These are phyloP conservation scores for Bassia scoparia DNA, from an alignment of 148 eudicot genomes.

Conservation along the genomic window DNA sequence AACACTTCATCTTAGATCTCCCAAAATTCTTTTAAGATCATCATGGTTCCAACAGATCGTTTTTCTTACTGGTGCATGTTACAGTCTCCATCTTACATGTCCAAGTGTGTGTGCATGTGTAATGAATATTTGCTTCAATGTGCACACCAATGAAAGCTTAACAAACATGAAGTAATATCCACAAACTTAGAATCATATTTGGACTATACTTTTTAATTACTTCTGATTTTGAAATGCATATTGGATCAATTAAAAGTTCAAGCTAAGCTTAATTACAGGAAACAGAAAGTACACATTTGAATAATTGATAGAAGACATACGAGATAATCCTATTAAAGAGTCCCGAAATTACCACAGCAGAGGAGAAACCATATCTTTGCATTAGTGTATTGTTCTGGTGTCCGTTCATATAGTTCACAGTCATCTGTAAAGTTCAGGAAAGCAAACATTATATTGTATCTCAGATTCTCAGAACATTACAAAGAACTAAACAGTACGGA, in stretches of 20 bases:
- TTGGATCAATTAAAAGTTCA: background rate
- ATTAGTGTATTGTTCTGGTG: slow-evolving; percentile 62
- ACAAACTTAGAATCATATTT: too few species aligned
- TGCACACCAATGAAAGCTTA: too few species aligned
- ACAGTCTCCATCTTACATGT: too few species aligned
- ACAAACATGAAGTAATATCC: too few species aligned
- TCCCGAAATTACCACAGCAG: slow-evolving; percentile 62
- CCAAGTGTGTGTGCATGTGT: too few species aligned
- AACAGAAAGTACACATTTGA: background rate
- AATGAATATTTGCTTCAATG: too few species aligned
- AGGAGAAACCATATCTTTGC: slow-evolving; percentile 98
- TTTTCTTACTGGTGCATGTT: too few species aligned
- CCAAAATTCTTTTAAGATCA: too few species aligned
- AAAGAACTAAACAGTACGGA: background rate
- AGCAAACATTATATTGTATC: background rate
- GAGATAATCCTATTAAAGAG: slow-evolving; percentile 3
- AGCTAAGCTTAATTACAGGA: background rate
- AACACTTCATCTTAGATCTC: too few species aligned
- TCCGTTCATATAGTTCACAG: slow-evolving; percentile 68
- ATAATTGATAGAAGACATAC: background rate
- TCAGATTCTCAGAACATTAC: background rate
- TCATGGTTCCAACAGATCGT: too few species aligned
- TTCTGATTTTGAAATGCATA: background rate
- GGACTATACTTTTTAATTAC: background rate
- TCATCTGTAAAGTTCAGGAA: slow-evolving; percentile 53